Evolutionary conservation across 2,329 filamentous ascomycete genomes (phyloP).

Genomic region (Thielaviopsis euricoi): DNA sequence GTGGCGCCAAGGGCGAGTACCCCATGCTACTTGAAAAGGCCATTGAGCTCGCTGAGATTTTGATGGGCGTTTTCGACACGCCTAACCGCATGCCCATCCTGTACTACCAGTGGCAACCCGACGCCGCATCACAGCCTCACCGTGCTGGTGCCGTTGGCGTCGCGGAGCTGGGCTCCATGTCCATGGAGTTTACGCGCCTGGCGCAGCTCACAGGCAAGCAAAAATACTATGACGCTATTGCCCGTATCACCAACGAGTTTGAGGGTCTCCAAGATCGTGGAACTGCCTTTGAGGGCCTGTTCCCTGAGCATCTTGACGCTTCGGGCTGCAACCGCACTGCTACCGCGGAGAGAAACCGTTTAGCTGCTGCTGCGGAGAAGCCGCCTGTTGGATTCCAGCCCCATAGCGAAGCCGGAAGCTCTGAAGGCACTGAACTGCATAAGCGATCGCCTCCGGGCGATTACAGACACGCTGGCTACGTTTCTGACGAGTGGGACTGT

Average conservation of each 20-base stretch:
- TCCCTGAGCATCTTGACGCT: constrained; percentile 60
- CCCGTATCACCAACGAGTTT: constrained; percentile 67
- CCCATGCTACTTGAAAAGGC: constrained; percentile 59
- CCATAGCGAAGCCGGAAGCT: background rate
- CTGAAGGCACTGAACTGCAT: background rate
- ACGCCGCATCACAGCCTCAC: constrained; percentile 44
- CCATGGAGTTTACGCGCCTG: constrained; percentile 77
- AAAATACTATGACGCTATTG: constrained; percentile 81
- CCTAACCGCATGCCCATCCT: constrained; percentile 83
- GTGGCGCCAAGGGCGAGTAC: constrained; percentile 38
- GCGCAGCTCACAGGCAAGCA: constrained; percentile 68
- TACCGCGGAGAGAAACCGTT: constrained; percentile 14
- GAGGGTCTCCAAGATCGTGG: constrained; percentile 54
- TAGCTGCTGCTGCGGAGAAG: background rate
- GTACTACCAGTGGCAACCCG: constrained; percentile 62
- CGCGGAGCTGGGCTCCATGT: constrained; percentile 64
- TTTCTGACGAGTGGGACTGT: constrained; percentile 25
- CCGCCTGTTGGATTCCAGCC: constrained; percentile 1
- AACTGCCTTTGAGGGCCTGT: constrained; percentile 61
- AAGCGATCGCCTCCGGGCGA: background rate
- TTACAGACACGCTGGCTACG: background rate
- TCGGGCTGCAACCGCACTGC: constrained; percentile 56
- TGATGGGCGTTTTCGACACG: constrained; percentile 76
- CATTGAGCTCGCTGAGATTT: constrained; percentile 59
- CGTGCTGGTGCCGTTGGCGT: constrained; percentile 42